Evolutionary conservation across 1,284 basidiomycete genomes (phyloP).

Genomic region (Ganoderma multipileum): DNA sequence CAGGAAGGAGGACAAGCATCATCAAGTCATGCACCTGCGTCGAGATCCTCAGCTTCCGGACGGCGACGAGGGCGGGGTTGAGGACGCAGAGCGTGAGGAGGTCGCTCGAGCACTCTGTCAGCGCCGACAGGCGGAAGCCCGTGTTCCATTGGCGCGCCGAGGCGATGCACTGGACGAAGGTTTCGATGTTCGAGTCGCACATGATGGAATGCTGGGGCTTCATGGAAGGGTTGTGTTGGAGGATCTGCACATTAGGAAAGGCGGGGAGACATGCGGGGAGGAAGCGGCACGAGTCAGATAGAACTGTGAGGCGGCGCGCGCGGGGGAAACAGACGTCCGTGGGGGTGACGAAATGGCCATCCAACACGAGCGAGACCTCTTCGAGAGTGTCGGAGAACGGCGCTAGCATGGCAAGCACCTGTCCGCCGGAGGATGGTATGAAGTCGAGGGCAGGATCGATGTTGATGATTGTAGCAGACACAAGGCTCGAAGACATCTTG

Average conservation of each 20-base stretch:
- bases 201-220: not conserved
- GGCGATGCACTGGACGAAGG: not conserved
- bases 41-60: conserved; percentile 3
- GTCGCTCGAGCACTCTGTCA: conserved; percentile 6
- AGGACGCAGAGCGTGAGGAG: not conserved
- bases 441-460: not conserved
- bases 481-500: not conserved
- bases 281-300: not conserved
- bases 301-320: not conserved
- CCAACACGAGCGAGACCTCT: not conserved
- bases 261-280: not conserved
- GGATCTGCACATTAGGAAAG: not conserved
- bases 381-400: not conserved
- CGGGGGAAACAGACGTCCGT: not conserved
- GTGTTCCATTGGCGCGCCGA: not conserved
- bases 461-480: not conserved
- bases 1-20: not conserved
- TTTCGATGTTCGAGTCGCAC: not conserved
- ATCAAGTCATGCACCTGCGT: not conserved
- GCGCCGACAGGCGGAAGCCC: not conserved
- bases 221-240: not conserved
- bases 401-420: not conserved
- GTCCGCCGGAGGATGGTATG: not conserved
- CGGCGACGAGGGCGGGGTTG: not conserved
- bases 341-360: not conserved